Conservation (phyloP, 2,329 filamentous ascomycete genomes). For the Didymella lethalis region DNA sequence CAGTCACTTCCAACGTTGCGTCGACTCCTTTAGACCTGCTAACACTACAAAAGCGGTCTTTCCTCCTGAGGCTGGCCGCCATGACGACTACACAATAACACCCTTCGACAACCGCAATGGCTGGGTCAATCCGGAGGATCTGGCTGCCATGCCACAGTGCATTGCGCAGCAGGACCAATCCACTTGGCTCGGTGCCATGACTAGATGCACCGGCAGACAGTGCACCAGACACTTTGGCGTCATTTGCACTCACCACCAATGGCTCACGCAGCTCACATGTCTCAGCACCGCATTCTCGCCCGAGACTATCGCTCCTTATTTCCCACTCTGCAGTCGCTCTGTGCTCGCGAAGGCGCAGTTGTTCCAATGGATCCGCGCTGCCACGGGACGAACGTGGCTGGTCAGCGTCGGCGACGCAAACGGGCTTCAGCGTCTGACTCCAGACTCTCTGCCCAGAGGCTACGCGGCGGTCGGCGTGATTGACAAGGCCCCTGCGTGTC, state of each 20-base stretch:
- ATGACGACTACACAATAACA: neutral
- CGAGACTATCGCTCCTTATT: conserved; percentile 35
- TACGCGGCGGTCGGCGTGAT: conserved; percentile 34
- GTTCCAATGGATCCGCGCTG: conserved; percentile 37
- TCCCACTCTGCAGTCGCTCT: conserved; percentile 42
- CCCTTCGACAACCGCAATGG: conserved; percentile 18
- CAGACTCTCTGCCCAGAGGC: conserved; percentile 36
- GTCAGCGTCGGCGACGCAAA: conserved; percentile 43
- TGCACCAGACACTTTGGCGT: conserved; percentile 44
- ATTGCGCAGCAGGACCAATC: conserved; percentile 46
- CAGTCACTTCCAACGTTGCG: neutral
- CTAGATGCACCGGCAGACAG: conserved; percentile 39
- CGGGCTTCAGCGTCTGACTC: conserved; percentile 36
- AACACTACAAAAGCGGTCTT: neutral
- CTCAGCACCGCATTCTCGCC: conserved; percentile 42
- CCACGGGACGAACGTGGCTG: conserved; percentile 46
- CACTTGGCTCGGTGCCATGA: conserved; percentile 43
- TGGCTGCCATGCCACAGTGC: conserved; percentile 47
- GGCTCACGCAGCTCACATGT: conserved; percentile 45
- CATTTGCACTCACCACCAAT: conserved; percentile 47
- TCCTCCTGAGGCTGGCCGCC: neutral
- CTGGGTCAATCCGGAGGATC: conserved; percentile 49
- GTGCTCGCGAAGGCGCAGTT: conserved; percentile 47
- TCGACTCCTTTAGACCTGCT: neutral
- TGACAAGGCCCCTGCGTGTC: conserved; percentile 42